These are phyloP conservation scores for Colletotrichum costaricense DNA, from an alignment of 2,329 filamentous ascomycete genomes.

Conservation along the genomic window DNA sequence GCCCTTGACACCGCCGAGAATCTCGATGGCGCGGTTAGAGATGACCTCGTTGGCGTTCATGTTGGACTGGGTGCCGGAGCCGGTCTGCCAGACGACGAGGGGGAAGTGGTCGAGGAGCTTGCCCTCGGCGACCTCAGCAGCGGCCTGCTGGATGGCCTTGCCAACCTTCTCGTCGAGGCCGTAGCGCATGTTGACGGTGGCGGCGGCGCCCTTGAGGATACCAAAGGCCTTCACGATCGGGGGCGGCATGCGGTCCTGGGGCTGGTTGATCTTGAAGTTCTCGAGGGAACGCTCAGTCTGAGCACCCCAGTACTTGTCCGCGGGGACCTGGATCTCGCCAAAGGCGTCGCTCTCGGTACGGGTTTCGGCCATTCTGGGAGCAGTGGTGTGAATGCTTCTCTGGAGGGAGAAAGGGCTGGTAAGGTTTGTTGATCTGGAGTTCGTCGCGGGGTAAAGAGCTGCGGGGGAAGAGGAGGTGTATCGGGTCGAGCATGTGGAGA, in stretches of 20 bases:
- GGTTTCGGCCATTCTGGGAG: slow-evolving; percentile 62
- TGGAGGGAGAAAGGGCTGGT: slow-evolving; percentile 25
- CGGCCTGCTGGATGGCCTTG: slow-evolving; percentile 93
- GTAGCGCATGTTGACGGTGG: slow-evolving; percentile 93
- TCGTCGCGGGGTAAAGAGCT: slow-evolving; percentile 32
- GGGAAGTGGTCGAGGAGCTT: slow-evolving; percentile 98
- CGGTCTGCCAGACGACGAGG: slow-evolving; percentile 98
- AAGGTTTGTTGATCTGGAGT: slow-evolving; percentile 24
- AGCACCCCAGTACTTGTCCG: slow-evolving; percentile 98
- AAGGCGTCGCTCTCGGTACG: slow-evolving; percentile 97
- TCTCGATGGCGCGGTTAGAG: slow-evolving; percentile 98
- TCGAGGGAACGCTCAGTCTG: slow-evolving; percentile 95
- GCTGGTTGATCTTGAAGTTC: slow-evolving; percentile 99
- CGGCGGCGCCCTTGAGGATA: slow-evolving; percentile 96
- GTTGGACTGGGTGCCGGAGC: slow-evolving; percentile 98
- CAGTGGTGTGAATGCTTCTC: slow-evolving; percentile 54
- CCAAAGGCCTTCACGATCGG: slow-evolving; percentile 94
- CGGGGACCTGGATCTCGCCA: slow-evolving; percentile 91
- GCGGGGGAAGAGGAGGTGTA: slow-evolving; percentile 24
- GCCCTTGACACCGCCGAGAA: slow-evolving; percentile 92
- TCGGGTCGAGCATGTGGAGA: slow-evolving; percentile 35
- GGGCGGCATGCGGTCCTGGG: slow-evolving; percentile 97
- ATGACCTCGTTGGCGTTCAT: slow-evolving; percentile 99
- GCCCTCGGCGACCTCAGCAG: slow-evolving; percentile 90
- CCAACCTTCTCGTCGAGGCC: slow-evolving; percentile 83